These are phyloP conservation scores for Sugiyamaella japonica DNA, from an alignment of 1,139 yeast species.

Conservation along the genomic window DNA sequence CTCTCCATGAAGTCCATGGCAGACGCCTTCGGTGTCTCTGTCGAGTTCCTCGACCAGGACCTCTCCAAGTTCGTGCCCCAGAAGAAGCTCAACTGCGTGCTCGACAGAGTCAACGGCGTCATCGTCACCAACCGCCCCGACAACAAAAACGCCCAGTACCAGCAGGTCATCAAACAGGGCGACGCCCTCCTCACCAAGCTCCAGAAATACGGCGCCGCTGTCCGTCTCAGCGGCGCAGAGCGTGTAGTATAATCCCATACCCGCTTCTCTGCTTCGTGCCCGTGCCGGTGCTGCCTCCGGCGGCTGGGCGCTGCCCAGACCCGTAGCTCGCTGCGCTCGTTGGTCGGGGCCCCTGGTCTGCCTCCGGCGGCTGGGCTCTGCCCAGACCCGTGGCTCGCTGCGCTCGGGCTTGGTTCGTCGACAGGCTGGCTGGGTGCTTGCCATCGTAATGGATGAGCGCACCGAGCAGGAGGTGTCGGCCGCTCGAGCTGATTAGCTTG, in stretches of 20 bases:
- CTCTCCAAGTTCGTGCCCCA: conserved; percentile 89
- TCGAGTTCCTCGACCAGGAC: conserved; percentile 76
- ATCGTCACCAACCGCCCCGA: conserved; percentile 96
- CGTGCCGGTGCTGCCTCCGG: too few relatives aligned
- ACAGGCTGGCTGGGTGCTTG: background rate
- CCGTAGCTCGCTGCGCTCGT: too few relatives aligned
- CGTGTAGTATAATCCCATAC: conserved; percentile 23
- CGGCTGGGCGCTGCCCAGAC: too few relatives aligned
- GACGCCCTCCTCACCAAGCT: conserved; percentile 89
- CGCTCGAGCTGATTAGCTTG: too few relatives aligned
- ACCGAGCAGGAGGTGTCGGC: too few relatives aligned
- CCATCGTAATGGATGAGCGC: background rate
- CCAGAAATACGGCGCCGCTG: conserved; percentile 97
- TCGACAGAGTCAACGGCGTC: conserved; percentile 93
- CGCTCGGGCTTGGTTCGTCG: too few relatives aligned
- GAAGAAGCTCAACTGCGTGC: conserved; percentile 90
- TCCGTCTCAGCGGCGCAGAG: conserved; percentile 90
- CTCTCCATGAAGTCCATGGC: conserved; percentile 92
- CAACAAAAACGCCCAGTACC: conserved; percentile 92
- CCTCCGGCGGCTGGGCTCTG: background rate
- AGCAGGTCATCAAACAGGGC: conserved; percentile 84
- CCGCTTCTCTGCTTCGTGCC: too few relatives aligned
- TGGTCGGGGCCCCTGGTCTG: too few relatives aligned
- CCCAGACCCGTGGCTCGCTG: background rate
- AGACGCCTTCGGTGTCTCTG: conserved; percentile 81